phyloP scores from a whole-genome alignment of 495 filamentous ascomycete genomes.

The Talaromyces ruber region DNA sequence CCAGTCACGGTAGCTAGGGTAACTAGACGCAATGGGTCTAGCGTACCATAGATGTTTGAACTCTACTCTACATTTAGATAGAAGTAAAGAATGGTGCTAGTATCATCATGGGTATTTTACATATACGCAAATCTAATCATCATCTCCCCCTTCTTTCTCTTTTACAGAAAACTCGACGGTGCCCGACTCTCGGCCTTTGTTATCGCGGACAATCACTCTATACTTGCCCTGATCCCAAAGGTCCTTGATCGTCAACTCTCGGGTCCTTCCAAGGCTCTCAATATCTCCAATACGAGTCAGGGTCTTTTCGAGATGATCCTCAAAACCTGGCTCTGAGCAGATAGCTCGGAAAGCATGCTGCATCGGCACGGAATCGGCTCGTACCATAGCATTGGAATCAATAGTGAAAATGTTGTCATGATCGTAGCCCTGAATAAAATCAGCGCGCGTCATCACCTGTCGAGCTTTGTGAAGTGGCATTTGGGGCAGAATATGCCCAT shows the following conservation, averaged over 20 bases:
- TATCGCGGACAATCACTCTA: slow-evolving; percentile 49
- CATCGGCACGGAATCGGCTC: slow-evolving; percentile 95
- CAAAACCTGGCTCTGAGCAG: slow-evolving; percentile 62
- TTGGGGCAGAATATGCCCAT: slow-evolving; percentile 71
- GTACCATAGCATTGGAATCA: slow-evolving; percentile 75
- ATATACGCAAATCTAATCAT: slow-evolving; percentile 10
- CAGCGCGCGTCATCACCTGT: slow-evolving; percentile 87
- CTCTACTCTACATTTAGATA: background rate
- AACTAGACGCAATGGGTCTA: background rate
- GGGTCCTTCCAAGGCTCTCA: slow-evolving; percentile 84
- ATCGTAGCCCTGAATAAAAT: slow-evolving; percentile 90
- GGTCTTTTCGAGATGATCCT: slow-evolving; percentile 72
- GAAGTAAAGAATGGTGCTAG: background rate
- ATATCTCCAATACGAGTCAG: slow-evolving; percentile 79
- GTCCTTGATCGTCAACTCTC: slow-evolving; percentile 86
- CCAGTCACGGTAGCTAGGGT: background rate
- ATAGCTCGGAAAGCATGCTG: slow-evolving; percentile 83
- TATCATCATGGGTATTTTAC: background rate
- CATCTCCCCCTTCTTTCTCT: slow-evolving; percentile 21
- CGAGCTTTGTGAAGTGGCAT: slow-evolving; percentile 79
- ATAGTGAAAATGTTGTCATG: slow-evolving; percentile 95
- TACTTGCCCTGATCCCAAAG: slow-evolving; percentile 73
- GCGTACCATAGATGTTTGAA: background rate
- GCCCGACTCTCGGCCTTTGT: slow-evolving; percentile 38
- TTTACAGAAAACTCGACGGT: slow-evolving; percentile 37